Conservation (phyloP, 805 yeast genomes). For the Candida incommunis region DNA sequence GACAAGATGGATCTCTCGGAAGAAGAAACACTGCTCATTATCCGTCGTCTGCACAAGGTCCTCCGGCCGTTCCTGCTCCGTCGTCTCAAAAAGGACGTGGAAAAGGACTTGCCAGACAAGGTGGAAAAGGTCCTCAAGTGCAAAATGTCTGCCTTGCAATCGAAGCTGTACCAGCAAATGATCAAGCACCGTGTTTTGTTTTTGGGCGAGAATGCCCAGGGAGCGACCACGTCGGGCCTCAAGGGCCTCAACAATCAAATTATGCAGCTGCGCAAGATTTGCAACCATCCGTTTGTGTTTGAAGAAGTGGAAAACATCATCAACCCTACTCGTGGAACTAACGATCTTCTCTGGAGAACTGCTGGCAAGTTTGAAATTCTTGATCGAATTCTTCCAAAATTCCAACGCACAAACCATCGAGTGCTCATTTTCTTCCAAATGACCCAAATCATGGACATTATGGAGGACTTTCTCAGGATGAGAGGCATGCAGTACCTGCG, state of each 20-base stretch:
- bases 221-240: slow-evolving; percentile 29
- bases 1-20: slow-evolving; percentile 88
- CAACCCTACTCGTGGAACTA: slow-evolving; percentile 58
- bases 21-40: slow-evolving; percentile 88
- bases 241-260: slow-evolving; percentile 88
- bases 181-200: slow-evolving; percentile 68
- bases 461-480: slow-evolving; percentile 83
- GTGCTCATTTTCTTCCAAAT: slow-evolving; percentile 90
- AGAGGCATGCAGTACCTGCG: slow-evolving; percentile 69
- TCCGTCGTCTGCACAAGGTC: slow-evolving; percentile 91
- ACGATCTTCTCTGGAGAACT: slow-evolving; percentile 75
- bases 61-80: slow-evolving; percentile 86
- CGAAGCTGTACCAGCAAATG: slow-evolving; percentile 80
- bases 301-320: slow-evolving; percentile 79
- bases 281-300: slow-evolving; percentile 95
- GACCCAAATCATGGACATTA: slow-evolving; percentile 97
- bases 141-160: slow-evolving; percentile 78
- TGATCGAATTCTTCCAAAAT: slow-evolving; percentile 79
- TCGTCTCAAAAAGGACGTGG: slow-evolving; percentile 94
- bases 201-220: slow-evolving; percentile 38
- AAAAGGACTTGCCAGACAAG: slow-evolving; percentile 89
- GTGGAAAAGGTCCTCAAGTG: slow-evolving; percentile 91
- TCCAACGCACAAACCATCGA: slow-evolving; percentile 74
- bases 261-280: slow-evolving; percentile 92
- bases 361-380: slow-evolving; percentile 92